These are phyloP conservation scores for Fusarium chaquense DNA, from an alignment of 2,329 filamentous ascomycete genomes.

Conservation along the genomic window DNA sequence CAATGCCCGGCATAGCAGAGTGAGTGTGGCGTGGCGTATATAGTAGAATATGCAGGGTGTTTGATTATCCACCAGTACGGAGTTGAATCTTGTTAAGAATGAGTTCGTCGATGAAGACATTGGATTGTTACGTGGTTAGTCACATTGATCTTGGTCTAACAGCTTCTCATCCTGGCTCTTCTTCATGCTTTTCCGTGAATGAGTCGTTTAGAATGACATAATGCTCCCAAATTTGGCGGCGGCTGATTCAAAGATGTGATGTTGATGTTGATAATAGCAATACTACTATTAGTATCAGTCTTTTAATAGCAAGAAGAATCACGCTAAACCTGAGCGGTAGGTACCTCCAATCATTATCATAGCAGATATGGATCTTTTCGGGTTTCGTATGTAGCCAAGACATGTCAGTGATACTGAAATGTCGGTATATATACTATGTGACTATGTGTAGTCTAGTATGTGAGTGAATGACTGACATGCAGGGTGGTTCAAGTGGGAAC, in stretches of 20 bases:
- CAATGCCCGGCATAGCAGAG: background rate
- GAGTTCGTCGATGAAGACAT: background rate
- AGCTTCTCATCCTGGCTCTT: background rate
- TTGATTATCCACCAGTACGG: background rate
- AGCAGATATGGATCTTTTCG: background rate
- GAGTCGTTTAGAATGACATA: constrained; percentile 14
- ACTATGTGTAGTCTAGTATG: too few relatives aligned
- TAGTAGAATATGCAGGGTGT: background rate
- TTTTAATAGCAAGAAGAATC: background rate
- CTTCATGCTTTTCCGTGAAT: background rate
- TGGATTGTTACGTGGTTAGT: constrained; percentile 25
- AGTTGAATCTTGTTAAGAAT: background rate
- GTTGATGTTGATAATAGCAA: background rate
- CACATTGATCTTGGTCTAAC: constrained; percentile 24
- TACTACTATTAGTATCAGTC: background rate
- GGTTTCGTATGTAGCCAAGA: constrained; percentile 9
- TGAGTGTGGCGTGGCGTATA: background rate
- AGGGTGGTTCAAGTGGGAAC: constrained; percentile 20
- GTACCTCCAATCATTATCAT: background rate
- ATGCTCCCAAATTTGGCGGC: constrained; percentile 2
- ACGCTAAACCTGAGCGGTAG: background rate
- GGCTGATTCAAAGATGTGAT: background rate
- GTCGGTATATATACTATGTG: background rate
- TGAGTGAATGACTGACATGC: constrained; percentile 2
- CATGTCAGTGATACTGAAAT: constrained; percentile 20